Conservation (phyloP, 805 yeast genomes). For the Saccharomycopsis guyanensis region DNA sequence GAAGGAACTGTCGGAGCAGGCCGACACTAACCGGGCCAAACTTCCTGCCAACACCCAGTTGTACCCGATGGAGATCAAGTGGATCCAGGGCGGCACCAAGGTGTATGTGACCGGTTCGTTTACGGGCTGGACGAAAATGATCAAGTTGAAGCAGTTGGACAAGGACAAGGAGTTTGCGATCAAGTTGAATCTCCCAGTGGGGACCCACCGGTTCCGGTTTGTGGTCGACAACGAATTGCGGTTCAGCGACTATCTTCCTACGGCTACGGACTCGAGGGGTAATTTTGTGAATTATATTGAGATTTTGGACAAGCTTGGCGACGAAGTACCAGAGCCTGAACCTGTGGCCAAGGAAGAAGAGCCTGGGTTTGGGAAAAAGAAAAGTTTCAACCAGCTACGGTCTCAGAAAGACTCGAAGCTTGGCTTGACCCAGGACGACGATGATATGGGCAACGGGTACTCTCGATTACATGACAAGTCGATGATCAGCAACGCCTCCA, state of each 20-base stretch:
- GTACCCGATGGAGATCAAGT: conserved; percentile 59
- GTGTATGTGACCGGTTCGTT: conserved; percentile 97
- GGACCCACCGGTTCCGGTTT: conserved; percentile 88
- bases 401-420: conserved; percentile 52
- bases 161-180: conserved; percentile 51
- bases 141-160: conserved; percentile 58
- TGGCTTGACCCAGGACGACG: conserved; percentile 58
- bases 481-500: conserved; percentile 22
- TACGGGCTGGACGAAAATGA: conserved; percentile 98
- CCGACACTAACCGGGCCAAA: conserved; percentile 14
- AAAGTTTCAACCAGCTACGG: conserved; percentile 20
- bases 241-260: conserved; percentile 82
- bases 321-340: conserved; percentile 25
- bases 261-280: conserved; percentile 96
- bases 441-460: conserved; percentile 79
- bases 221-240: conserved; percentile 91
- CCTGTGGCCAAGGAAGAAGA: conserved; percentile 26
- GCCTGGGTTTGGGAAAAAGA: conserved; percentile 6
- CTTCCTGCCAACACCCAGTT: conserved; percentile 8
- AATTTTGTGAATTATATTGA: conserved; percentile 90
- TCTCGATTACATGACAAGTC: conserved; percentile 66
- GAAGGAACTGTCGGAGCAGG: conserved; percentile 6
- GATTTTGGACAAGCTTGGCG: conserved; percentile 32
- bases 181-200: conserved; percentile 73
- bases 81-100: conserved; percentile 95